Conservation (phyloP, 768 basidiomycete genomes). For the Hysterangium stoloniferum region DNA sequence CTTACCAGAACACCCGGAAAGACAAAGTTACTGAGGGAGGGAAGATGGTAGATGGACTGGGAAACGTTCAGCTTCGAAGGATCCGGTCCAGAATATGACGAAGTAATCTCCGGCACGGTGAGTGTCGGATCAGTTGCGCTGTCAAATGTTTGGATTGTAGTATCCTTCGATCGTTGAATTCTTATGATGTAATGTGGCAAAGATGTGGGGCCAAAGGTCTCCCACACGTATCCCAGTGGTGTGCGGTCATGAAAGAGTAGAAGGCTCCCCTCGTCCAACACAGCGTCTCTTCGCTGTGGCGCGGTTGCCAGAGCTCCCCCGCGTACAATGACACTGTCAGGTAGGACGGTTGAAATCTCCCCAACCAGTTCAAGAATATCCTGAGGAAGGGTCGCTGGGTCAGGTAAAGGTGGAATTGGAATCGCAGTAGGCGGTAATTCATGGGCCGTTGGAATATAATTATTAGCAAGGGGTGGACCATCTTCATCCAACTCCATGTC, state of each 20-base stretch:
- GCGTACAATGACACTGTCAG: constrained; percentile 64
- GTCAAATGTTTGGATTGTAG: background rate
- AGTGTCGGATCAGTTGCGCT: background rate
- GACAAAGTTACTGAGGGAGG: constrained; percentile 73
- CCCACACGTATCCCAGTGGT: constrained; percentile 89
- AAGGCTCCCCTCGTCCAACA: constrained; percentile 84
- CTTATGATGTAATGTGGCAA: constrained; percentile 73
- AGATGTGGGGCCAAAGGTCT: constrained; percentile 91
- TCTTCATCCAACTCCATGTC: constrained; percentile 34
- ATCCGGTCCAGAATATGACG: constrained; percentile 35
- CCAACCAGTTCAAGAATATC: constrained; percentile 71
- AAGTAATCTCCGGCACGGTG: background rate
- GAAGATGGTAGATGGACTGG: constrained; percentile 75
- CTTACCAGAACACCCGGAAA: constrained; percentile 64
- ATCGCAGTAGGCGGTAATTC: constrained; percentile 44
- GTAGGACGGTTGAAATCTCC: constrained; percentile 68
- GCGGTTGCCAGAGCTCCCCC: constrained; percentile 46
- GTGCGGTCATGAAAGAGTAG: constrained; percentile 85
- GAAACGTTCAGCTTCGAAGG: constrained; percentile 43
- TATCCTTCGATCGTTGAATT: background rate
- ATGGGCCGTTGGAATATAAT: constrained; percentile 45
- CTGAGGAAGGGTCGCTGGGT: constrained; percentile 42
- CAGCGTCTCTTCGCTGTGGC: constrained; percentile 31
- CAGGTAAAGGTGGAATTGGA: constrained; percentile 56
- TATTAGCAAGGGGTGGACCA: constrained; percentile 38